Evolutionary conservation across 2,329 filamentous ascomycete genomes (phyloP).

Genomic region (Metarhizium sp.): DNA sequence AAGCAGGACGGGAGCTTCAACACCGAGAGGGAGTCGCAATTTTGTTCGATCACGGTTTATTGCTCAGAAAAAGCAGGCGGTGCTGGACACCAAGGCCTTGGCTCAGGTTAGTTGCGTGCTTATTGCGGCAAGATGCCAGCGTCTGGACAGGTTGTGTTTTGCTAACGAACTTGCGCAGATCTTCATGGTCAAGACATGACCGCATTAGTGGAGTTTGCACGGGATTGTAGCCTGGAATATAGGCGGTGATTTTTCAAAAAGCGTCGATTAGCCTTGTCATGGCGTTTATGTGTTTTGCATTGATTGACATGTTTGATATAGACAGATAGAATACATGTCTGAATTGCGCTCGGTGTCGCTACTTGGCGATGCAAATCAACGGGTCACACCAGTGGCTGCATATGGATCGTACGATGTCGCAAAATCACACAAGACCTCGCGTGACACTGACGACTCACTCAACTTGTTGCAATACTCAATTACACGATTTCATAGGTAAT

Average conservation of each 20-base stretch:
- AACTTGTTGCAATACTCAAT: neutral
- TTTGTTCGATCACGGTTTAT: constrained; percentile 75
- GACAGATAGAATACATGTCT: neutral
- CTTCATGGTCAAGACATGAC: constrained; percentile 54
- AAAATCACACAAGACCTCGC: neutral
- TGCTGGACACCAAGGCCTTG: constrained; percentile 71
- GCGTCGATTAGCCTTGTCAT: neutral
- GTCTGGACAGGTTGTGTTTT: neutral
- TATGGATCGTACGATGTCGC: neutral
- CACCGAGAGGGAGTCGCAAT: constrained; percentile 50
- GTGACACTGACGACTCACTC: neutral
- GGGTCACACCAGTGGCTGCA: neutral
- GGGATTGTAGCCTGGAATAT: neutral
- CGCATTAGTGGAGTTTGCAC: neutral
- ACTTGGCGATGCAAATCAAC: neutral
- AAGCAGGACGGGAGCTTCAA: constrained; percentile 35
- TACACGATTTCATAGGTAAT: neutral
- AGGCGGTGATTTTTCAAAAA: neutral
- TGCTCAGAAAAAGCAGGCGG: constrained; percentile 75
- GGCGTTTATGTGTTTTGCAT: neutral
- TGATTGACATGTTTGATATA: neutral
- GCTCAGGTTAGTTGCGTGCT: constrained; percentile 58
- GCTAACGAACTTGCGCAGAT: constrained; percentile 36
- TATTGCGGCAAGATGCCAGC: neutral
- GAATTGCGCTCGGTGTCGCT: neutral